These are phyloP conservation scores for Sporisorium iseilematis-ciliati DNA, from an alignment of 1,284 basidiomycete species.

Conservation along the genomic window DNA sequence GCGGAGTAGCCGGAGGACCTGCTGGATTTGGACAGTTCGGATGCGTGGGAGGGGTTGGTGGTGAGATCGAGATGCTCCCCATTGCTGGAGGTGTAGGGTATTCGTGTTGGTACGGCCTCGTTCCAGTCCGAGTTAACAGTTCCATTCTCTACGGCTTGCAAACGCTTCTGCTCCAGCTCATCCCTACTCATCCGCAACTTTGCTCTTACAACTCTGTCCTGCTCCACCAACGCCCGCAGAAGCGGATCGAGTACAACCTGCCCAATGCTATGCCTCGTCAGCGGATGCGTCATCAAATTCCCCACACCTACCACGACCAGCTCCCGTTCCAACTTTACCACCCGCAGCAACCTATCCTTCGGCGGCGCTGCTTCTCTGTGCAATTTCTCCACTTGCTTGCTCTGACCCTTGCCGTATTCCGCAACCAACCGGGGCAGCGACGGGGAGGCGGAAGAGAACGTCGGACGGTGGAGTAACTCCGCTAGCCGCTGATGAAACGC, in stretches of 20 bases:
- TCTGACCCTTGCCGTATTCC: slow-evolving; percentile 48
- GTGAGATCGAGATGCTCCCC: slow-evolving; percentile 8
- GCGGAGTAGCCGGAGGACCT: slow-evolving; percentile 19
- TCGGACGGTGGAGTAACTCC: slow-evolving; percentile 18
- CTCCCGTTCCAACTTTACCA: slow-evolving; percentile 9
- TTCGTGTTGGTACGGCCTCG: neutral
- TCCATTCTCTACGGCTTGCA: slow-evolving; percentile 6
- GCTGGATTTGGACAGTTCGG: slow-evolving; percentile 5
- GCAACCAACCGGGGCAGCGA: slow-evolving; percentile 29
- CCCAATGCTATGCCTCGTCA: slow-evolving; percentile 41
- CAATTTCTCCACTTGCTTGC: slow-evolving; percentile 19
- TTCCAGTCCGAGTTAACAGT: slow-evolving; percentile 13
- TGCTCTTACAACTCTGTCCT: neutral
- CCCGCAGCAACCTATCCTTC: slow-evolving; percentile 8
- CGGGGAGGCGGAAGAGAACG: slow-evolving; percentile 8
- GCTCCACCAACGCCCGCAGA: slow-evolving; percentile 5
- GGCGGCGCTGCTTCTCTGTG: slow-evolving; percentile 16
- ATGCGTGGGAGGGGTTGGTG: neutral
- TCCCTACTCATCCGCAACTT: slow-evolving; percentile 9
- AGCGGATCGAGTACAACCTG: slow-evolving; percentile 41
- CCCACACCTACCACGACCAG: slow-evolving; percentile 41
- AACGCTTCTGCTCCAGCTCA: slow-evolving; percentile 8
- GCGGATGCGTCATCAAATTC: slow-evolving; percentile 43
- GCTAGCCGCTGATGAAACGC: slow-evolving; percentile 36
- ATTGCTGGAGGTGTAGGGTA: neutral